Base-by-base conservation (phyloP, 495 filamentous ascomycete species). In the Eremomyces bilateralis region DNA sequence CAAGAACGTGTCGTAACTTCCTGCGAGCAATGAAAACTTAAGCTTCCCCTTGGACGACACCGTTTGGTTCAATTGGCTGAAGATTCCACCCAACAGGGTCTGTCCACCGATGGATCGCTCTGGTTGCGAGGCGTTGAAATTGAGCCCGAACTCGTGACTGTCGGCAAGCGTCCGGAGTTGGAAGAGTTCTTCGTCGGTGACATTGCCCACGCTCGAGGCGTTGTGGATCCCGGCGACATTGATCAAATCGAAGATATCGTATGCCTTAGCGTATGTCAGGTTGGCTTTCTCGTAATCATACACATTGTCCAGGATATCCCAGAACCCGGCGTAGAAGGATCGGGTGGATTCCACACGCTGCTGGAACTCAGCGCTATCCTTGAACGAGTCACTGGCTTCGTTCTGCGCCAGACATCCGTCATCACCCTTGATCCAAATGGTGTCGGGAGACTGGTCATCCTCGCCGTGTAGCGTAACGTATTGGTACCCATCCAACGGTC, bases 201-300 rank as follows among this genome's bases (percentile, higher is more conserved):
- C 53, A n/a, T 64, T 39, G 13, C 62, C 43, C 40, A 58, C 53
- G 1, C 47, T 54, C 18, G 61, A 66, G 22, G 53, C 33, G 54
- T 88, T 88, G 56, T 88, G 76, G 49, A 76, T 63, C 17, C 50
- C 50, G 31, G 73, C 71, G 29, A 82, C 80, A 40, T 85, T 71
- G 48, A 85, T 53, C 38, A 70, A 70, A 47, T 91, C 79, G 42
- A 61, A 80, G 48, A 88, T 57, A 50, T 60, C 19, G 68, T 69
- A 44, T 75, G 66, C 25, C 48, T 47, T 21, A 76, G 49, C 3
- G 53, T 62, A 37, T 62, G 40, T 6, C 8, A 27, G 24, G 24
- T 13, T 27, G 10, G 6, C 10, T 18, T 32, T 18, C 16, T n/a
- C n/a, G n/a, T n/a, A 28, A 13, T 28, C 24, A 13, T 28, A 28